These are phyloP conservation scores for Dactylellina drechsleri DNA, from an alignment of 2,329 filamentous ascomycete genomes.

Conservation along the genomic window DNA sequence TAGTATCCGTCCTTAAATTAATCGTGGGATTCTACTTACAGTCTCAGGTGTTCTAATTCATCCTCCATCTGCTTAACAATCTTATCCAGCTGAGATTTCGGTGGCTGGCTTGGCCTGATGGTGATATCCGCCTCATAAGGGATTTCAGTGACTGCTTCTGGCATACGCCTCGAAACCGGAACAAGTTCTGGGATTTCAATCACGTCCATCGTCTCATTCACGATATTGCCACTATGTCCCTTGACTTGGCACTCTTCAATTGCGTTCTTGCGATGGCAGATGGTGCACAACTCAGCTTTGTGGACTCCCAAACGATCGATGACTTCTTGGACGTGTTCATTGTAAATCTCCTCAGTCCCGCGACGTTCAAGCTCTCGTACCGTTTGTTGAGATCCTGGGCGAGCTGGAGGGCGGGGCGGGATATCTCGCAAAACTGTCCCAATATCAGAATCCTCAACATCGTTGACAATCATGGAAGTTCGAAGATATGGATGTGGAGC, in stretches of 20 bases:
- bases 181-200: constrained; percentile 57
- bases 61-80: constrained; percentile 58
- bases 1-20: constrained; percentile 20
- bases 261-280: constrained; percentile 56
- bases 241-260: constrained; percentile 52
- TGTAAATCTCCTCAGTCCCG: constrained; percentile 32
- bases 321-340: constrained; percentile 40
- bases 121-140: constrained; percentile 50
- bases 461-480: constrained; percentile 47
- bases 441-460: constrained; percentile 27
- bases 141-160: constrained; percentile 54
- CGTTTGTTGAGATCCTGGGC: constrained; percentile 29
- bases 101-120: constrained; percentile 56
- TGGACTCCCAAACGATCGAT: constrained; percentile 52
- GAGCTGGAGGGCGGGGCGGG: constrained; percentile 18
- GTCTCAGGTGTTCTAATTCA: constrained; percentile 58
- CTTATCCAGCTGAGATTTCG: constrained; percentile 57
- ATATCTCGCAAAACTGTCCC: constrained; percentile 28
- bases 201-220: constrained; percentile 56
- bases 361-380: constrained; percentile 18
- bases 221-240: constrained; percentile 52
- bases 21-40: constrained; percentile 52
- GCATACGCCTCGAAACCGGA: constrained; percentile 55
- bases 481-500: constrained; percentile 39
- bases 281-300: constrained; percentile 57